Base-by-base conservation (phyloP, 305 asterid species). In the Petunia hybrid region DNA sequence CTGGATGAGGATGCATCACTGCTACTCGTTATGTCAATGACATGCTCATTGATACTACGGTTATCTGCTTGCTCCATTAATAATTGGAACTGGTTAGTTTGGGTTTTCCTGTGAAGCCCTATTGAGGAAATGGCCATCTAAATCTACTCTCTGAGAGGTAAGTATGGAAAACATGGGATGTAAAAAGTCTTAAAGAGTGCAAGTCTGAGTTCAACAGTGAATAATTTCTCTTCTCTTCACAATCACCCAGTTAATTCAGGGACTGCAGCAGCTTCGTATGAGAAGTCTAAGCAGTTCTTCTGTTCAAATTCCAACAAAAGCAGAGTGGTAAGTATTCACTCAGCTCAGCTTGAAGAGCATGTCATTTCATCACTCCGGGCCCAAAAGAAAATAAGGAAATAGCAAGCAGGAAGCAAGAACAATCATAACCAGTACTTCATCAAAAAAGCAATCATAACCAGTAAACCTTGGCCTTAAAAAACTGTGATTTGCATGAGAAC, bases 11-110 rank as follows among this genome's bases (percentile, higher is more conserved):
- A 83, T 40, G 91, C 92, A 62, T 84, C 88, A 59, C 90, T 87
- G 76, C 86, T 91, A 76, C 87, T 90, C 48, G 93, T 66, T 74
- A 96, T 89, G 87, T 94, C 97, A 84, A 94, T 90, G 9, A 90
- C 86, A 67, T 93, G 98, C 76, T 90, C 93, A 53, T 48, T 80
- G 70, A 65, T 86, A 57, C 77, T 80, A 65, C 22, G 85, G 77
- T 64, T 88, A 75, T 85, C 88, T 42, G 87, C 78, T 85, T 84
- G 88, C 84, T 92, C 98, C 99, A 94, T 94, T 86, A 90, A 83
- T 60, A 87, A 85, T 16, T 88, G 87, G 73, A 84, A 82, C 87
- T 89, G 87, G 91, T 77, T 84, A 59, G 86, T 77, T 84, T 79
- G 91, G 77, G 55, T 85, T 84, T 89, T 91, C 88, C 87, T 84